phyloP scores from a whole-genome alignment of 805 yeast species.

The Isabelozyma gotoi region DNA sequence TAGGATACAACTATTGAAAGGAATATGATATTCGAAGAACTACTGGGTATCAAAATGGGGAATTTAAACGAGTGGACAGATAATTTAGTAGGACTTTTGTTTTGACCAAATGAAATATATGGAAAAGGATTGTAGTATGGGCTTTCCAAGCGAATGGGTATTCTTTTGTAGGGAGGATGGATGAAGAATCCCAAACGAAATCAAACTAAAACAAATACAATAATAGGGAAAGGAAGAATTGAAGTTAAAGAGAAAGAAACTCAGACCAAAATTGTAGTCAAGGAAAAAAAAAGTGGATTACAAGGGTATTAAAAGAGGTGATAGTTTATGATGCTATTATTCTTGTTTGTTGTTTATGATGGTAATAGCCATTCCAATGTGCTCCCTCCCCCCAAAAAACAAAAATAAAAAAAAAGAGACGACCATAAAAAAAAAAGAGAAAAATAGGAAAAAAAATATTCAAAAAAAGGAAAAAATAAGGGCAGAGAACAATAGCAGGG shows the following conservation, averaged over 20 bases:
- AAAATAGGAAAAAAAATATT: background rate
- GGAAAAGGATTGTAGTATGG: background rate
- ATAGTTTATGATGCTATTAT: background rate
- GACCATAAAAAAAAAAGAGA: background rate
- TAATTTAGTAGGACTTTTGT: background rate
- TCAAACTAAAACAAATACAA: background rate
- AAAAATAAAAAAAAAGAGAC: background rate
- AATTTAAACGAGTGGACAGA: background rate
- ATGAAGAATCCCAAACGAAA: background rate
- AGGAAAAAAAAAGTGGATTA: background rate
- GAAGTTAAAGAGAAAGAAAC: background rate
- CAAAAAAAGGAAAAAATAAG: constrained; percentile 2
- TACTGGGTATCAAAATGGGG: too few relatives aligned
- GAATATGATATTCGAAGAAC: too few relatives aligned
- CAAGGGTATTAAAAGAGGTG: background rate
- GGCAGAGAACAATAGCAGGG: background rate
- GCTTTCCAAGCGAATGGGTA: background rate
- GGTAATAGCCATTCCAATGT: background rate
- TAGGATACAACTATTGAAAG: too few relatives aligned
- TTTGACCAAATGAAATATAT: too few relatives aligned
- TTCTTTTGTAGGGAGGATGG: background rate
- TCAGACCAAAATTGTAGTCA: too few relatives aligned
- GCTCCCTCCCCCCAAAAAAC: background rate
- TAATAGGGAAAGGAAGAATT: background rate
- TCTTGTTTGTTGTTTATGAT: background rate